Evolutionary conservation across 352 stramenopile species (phyloP).

Genomic region (Phytopythium mirpurense): DNA sequence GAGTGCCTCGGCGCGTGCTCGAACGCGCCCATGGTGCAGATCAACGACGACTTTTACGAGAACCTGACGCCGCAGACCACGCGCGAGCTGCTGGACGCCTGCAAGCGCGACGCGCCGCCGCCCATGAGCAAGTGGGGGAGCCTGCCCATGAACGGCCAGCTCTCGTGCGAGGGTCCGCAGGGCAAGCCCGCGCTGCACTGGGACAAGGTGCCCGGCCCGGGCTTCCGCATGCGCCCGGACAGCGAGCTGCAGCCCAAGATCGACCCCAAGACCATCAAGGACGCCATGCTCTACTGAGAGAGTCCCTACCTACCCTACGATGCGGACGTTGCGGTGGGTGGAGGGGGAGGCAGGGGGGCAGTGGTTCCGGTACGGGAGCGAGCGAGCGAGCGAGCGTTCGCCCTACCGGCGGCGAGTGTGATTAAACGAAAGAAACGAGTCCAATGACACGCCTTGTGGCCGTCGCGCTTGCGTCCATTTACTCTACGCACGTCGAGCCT

Average conservation of each 20-base stretch:
- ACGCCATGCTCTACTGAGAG: slow-evolving; percentile 85
- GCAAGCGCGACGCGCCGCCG: slow-evolving; percentile 91
- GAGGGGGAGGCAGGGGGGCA: too few species aligned
- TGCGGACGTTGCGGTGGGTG: too few species aligned
- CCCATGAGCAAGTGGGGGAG: slow-evolving; percentile 98
- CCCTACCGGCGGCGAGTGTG: neutral
- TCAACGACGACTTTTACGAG: slow-evolving; percentile 99
- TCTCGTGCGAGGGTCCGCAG: slow-evolving; percentile 96
- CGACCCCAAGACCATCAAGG: slow-evolving; percentile 91
- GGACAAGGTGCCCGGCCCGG: slow-evolving; percentile 75
- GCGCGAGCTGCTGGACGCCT: slow-evolving; percentile 95
- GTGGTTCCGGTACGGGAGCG: too few species aligned
- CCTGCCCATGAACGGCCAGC: slow-evolving; percentile 99
- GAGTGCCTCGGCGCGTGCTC: slow-evolving; percentile 99
- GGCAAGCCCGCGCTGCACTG: slow-evolving; percentile 94
- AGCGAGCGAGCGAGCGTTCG: too few species aligned
- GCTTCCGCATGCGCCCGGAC: slow-evolving; percentile 90
- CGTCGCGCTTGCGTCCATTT: too few species aligned
- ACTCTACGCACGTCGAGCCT: too few species aligned
- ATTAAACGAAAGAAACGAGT: neutral
- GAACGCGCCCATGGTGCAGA: slow-evolving; percentile 99
- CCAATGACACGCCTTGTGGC: too few species aligned
- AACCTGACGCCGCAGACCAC: slow-evolving; percentile 98
- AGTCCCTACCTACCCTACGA: too few species aligned
- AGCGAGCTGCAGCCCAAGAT: slow-evolving; percentile 91